Base-by-base conservation (phyloP, 768 basidiomycete species). In the Tylopilus intermedius region DNA sequence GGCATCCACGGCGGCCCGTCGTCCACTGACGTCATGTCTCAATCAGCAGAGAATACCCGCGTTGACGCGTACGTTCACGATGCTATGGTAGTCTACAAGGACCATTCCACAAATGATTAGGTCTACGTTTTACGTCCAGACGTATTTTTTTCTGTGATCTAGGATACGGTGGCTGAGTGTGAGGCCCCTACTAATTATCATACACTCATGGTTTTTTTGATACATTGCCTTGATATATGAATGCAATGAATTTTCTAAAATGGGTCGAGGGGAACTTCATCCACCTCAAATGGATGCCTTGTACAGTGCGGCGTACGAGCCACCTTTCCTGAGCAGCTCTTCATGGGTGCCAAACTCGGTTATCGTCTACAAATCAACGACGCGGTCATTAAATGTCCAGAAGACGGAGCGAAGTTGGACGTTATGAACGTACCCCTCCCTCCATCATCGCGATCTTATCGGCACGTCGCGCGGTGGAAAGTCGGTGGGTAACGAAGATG, bases 391-490 rank as follows among this genome's bases (percentile, higher is more conserved):
- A 64, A 57, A 45, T 24, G 21, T 32, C 14, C 29, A 51, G 55
- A 45, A 41, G 52, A 42, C 18, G 54, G 47, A 56, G 26, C 30
- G 49, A 44, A 29, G 37, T 52, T 26, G 54, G 37, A 54, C 37
- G 30, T 47, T 11, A 53, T 43, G 40, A n/a, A 74, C 76, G 55
- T 58, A 78, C 77, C 51, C 88, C 88, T 61, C 79, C 77, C 60
- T 90, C 84, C 86, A 90, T 88, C 83, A 90, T 86, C 40, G 86
- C 88, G 58, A 90, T 80, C 70, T 89, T 90, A 72, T 92, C 88
- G 56, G 90, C 90, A 40, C 86, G 81, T 3, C 88, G 83, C 18
- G 89, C 88, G 42, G 85, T 87, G 24, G 86, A 82, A 53, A 92
- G 78, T 55, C 87, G 80, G 71, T 92, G 90, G 6, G 90, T 91